Evolutionary conservation across 2,329 filamentous ascomycete genomes (phyloP), one percentile per base, ranked within the genome.

Genomic region (Phaeosphaeriaceae sp.): DNA sequence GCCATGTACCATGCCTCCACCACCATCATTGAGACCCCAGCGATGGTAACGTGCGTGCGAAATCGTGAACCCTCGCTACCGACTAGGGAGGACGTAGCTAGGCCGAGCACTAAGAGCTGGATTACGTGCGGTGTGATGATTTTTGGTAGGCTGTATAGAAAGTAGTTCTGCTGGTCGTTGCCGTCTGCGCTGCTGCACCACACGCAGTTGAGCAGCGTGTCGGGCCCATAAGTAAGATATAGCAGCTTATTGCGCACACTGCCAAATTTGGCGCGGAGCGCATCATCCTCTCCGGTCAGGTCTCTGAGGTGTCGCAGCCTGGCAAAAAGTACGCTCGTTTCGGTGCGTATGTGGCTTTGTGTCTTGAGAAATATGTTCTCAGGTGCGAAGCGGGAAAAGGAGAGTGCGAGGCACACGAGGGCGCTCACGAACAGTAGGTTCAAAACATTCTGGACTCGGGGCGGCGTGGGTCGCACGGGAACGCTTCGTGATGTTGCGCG

Each of bases 321-420:
- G 58, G 85, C 87, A 78, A 97, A 95, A 60, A 98, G 84, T 33
- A 96, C 89, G 72, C 94, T 91, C 44, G 87, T 89, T n/a, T 92
- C 89, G 44, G 91, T 94, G 70, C 93, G 91, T 19, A 98, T 87
- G 33, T 93, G 91, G 51, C 92, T 95, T 56, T 88, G 83, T 1
- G 94, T 97, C 19, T 82, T 77, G 27, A 78, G 73, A 83, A 98
- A 97, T 76, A 98, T 82, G 79, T 97, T 97, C 74, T 92, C 88
- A 4, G 91, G 90, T 6, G 86, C 82, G 71, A 92, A 88, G 57
- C 80, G 63, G 0, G 92, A 89, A 0, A 94, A 79, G 17, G 90
- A 88, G 57, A 87, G 84, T 57, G 88, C 69, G 51, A 91, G 76
- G 65, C 83, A 85, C 57, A 84, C 61, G 46, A 82, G 65, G 47